phyloP scores from a whole-genome alignment of 139 green algal genomes.

The Closterium sp. region DNA sequence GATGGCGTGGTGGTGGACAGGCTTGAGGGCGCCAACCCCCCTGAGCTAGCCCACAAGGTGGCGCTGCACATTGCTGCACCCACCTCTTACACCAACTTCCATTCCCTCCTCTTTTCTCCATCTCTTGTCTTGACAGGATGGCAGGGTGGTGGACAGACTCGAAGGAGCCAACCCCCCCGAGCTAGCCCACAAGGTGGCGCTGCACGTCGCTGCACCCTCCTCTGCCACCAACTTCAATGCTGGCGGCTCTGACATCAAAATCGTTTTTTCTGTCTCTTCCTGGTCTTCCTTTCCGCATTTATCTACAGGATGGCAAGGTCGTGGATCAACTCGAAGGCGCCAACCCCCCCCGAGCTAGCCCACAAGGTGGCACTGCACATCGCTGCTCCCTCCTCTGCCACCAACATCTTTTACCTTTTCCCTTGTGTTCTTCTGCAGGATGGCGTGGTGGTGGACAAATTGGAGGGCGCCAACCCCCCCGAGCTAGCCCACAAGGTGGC shows the following conservation, averaged over 20 bases:
- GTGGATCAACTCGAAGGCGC: constrained; percentile 13
- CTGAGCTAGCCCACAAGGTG: constrained; percentile 19
- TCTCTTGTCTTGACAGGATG: too few species aligned
- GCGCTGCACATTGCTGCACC: background rate
- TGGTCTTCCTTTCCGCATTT: too few species aligned
- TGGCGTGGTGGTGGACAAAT: constrained; percentile 3
- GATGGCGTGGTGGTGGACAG: constrained; percentile 13
- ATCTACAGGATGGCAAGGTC: constrained; percentile 24
- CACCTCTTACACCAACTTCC: background rate
- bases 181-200: constrained; percentile 17
- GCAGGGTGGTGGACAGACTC: constrained; percentile 17
- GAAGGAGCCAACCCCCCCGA: constrained; percentile 21
- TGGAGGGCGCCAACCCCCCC: constrained; percentile 15
- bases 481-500: constrained; percentile 17
- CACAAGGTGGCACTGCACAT: too few species aligned
- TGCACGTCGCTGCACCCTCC: background rate
- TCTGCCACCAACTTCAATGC: background rate
- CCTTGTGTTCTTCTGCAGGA: too few species aligned
- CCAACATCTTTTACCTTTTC: too few species aligned
- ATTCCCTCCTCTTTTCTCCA: too few species aligned
- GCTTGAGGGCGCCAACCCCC: constrained; percentile 17
- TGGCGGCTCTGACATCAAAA: too few species aligned
- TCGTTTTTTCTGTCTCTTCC: too few species aligned
- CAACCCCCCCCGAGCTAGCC: background rate
- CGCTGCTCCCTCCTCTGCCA: too few species aligned